Base-by-base conservation (phyloP, 202 grass and related monocot genomes). In the Dendrocalamus latiflorus region DNA sequence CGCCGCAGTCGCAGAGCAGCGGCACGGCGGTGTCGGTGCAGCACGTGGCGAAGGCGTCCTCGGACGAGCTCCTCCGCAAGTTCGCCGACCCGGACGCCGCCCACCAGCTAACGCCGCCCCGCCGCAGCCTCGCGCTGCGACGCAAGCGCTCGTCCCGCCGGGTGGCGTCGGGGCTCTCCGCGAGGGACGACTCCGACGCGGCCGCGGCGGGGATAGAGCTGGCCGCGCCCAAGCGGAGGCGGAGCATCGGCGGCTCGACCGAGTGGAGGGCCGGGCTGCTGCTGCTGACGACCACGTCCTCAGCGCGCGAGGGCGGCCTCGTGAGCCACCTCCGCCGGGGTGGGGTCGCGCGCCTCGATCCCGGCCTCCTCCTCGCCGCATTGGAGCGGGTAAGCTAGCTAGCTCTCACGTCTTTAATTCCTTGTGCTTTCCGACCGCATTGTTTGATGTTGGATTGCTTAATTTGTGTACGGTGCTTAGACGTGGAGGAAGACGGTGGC, bases 401-500 rank as follows among this genome's bases (percentile, higher is more conserved):
- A 0, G 6, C 38, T 51, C 59, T 6, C 37, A 54, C 5, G 33
- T 4, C 21, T 25, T 8, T 1, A 9, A 42, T 34, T 20, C 6
- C 43, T 33, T 6, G 13, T 18, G 28, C 18, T 39, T 26, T 4
- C 2, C 44, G 42, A 4, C 20, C 20, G 37, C 54, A 14, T 70
- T 38, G 61, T 3, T 70, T 77, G 9, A 86, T 54, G 22, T n/a
- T 72, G 24, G 25, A 59, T 87, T 81, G 33, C n/a, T n/a, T n/a
- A n/a, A 36, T 80, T 70, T 37, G 8, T 45, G 41, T 18, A 11
- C 24, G 66, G 18, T 22, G 74, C 24, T 33, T 14, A 95, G 96
- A 91, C 93, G 55, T 99, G 96, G 96, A 90, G 88, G 74, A 95
- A 87, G 90, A 94, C 96, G 18, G 81, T 99, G 48, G 91, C 80